phyloP scores from a whole-genome alignment of 106 monocot genomes.

The Narthecium ossifragum region DNA sequence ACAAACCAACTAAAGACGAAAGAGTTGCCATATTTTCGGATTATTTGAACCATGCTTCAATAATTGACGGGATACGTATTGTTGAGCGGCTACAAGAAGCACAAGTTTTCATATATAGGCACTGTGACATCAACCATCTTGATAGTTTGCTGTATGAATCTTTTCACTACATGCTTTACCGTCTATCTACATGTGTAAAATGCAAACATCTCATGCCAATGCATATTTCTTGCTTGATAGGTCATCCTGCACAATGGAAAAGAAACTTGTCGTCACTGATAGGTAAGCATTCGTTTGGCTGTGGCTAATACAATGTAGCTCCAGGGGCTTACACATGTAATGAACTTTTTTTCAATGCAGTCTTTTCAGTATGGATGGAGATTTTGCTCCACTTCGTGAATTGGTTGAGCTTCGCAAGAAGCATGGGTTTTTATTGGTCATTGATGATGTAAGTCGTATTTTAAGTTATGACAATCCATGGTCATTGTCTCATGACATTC shows the following conservation, averaged over 20 bases:
- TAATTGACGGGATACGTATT: conserved; percentile 83
- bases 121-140: conserved; percentile 77
- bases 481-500: too few species aligned
- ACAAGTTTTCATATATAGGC: conserved; percentile 67
- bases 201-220: not conserved
- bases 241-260: conserved; percentile 54
- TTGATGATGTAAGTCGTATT: conserved; percentile 76
- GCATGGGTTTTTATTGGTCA: conserved; percentile 70
- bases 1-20: conserved; percentile 45
- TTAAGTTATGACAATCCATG: too few species aligned
- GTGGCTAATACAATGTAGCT: too few species aligned
- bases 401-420: conserved; percentile 63
- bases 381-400: conserved; percentile 76
- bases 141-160: conserved; percentile 67
- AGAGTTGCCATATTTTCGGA: conserved; percentile 89
- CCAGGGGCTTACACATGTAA: not conserved
- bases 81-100: conserved; percentile 48
- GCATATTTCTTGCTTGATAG: conserved; percentile 30
- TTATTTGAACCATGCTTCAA: conserved; percentile 95
- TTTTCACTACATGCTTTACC: not conserved
- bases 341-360: conserved; percentile 30
- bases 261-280: conserved; percentile 90
- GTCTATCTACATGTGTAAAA: not conserved
- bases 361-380: conserved; percentile 99
- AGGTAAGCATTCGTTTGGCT: conserved; percentile 30